phyloP scores from a whole-genome alignment of 1,284 basidiomycete genomes.

The Porogramme epimiltina region DNA sequence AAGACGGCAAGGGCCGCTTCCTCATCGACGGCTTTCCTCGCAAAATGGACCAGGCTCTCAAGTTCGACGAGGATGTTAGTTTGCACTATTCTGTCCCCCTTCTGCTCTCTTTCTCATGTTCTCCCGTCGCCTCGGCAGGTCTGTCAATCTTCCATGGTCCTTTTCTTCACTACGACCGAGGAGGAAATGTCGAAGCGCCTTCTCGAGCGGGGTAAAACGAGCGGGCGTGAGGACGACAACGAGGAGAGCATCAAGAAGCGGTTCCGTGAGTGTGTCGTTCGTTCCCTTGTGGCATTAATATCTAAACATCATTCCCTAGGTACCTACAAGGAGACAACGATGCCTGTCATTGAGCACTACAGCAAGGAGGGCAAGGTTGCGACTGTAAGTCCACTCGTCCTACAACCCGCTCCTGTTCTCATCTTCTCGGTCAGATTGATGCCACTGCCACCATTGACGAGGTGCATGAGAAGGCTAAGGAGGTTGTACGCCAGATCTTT shows the following conservation, averaged over 20 bases:
- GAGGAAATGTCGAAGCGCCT: conserved; percentile 87
- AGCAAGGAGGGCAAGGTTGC: conserved; percentile 72
- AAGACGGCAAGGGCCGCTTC: conserved; percentile 80
- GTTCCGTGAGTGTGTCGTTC: conserved; percentile 66
- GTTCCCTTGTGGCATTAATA: not conserved
- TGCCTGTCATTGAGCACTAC: conserved; percentile 96
- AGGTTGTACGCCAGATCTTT: conserved; percentile 50
- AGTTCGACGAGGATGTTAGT: conserved; percentile 88
- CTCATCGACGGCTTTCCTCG: conserved; percentile 98
- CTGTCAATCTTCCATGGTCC: conserved; percentile 76
- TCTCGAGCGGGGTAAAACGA: conserved; percentile 90
- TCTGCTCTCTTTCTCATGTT: not conserved
- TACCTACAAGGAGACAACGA: conserved; percentile 91
- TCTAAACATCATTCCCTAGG: conserved; percentile 44
- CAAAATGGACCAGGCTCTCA: conserved; percentile 97
- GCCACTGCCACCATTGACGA: conserved; percentile 74
- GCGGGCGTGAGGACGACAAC: conserved; percentile 96
- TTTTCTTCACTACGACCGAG: conserved; percentile 92
- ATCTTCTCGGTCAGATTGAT: conserved; percentile 60
- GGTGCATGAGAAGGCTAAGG: conserved; percentile 67
- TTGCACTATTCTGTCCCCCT: not conserved
- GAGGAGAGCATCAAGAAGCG: conserved; percentile 95
- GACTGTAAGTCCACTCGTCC: conserved; percentile 53
- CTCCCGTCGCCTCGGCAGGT: conserved; percentile 49
- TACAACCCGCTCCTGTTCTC: conserved; percentile 4